Percentiles rank a stretch among this genome's conserved stretches.
Evolutionary conservation across 2,329 filamentous ascomycete species (phyloP).

Genomic region (Cladosporium sp.): DNA sequence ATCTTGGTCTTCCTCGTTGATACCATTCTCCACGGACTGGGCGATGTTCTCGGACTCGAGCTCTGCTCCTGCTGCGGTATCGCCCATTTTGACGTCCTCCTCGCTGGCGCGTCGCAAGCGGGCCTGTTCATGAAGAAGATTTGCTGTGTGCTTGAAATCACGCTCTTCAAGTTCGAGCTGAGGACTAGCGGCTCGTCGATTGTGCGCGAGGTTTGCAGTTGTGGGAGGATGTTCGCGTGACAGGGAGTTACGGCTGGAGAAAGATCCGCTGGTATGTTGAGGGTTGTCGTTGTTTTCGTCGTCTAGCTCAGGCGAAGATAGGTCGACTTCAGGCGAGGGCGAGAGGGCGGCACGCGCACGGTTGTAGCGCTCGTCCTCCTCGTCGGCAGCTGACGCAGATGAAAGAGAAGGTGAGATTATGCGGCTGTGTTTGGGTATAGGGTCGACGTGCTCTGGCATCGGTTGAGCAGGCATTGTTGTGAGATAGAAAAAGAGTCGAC

Average conservation of each 20-base stretch:
- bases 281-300: constrained; percentile 51
- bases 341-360: constrained; percentile 65
- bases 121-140: constrained; percentile 64
- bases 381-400: constrained; percentile 67
- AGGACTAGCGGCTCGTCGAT: constrained; percentile 73
- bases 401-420: constrained; percentile 84
- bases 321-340: constrained; percentile 87
- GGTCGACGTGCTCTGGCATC: constrained; percentile 58
- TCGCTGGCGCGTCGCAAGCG: constrained; percentile 40
- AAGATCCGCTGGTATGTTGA: constrained; percentile 61
- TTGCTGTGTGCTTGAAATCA: constrained; percentile 94
- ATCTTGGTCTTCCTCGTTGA: constrained; percentile 45
- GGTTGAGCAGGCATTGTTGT: constrained; percentile 82
- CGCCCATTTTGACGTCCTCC: constrained; percentile 33
- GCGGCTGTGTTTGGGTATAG: constrained; percentile 40
- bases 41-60: constrained; percentile 30
- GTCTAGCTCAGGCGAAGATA: constrained; percentile 83
- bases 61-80: constrained; percentile 27
- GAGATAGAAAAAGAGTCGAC: constrained; percentile 94
- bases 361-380: constrained; percentile 59
- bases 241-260: constrained; percentile 46
- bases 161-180: constrained; percentile 91
- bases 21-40: constrained; percentile 36
- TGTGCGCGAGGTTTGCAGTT: constrained; percentile 48
- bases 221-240: constrained; percentile 36